Conservation (phyloP, 768 basidiomycete species). For the Pisolithus microcarpus region DNA sequence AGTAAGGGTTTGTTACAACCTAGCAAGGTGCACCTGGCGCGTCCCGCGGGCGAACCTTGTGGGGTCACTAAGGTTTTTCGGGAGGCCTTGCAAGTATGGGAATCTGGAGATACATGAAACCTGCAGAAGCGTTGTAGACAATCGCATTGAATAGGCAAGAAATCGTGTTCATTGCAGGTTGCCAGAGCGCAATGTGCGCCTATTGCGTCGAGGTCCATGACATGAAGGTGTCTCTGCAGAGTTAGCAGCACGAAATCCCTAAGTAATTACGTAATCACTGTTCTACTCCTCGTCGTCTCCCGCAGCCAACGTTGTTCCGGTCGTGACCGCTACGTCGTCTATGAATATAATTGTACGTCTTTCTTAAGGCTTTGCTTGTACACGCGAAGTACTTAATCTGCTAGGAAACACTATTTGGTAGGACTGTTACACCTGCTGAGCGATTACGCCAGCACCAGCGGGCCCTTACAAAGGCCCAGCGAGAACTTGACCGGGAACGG, state of each 20-base stretch:
- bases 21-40: conserved; percentile 42
- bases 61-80: conserved; percentile 1
- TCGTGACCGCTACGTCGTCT: conserved; percentile 2
- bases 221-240: too few species aligned
- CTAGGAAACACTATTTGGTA: conserved; percentile 93
- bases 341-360: conserved; percentile 72
- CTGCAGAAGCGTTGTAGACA: conserved; percentile 59
- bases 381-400: conserved; percentile 9
- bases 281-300: too few species aligned
- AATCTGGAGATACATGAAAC: conserved; percentile 50
- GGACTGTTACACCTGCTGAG: conserved; percentile 92
- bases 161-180: conserved; percentile 59
- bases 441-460: conserved; percentile 95
- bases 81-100: conserved; percentile 46
- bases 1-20: conserved; percentile 54
- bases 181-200: conserved; percentile 60
- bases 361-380: background rate
- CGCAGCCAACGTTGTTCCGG: too few species aligned
- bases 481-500: conserved; percentile 95
- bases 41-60: conserved; percentile 16
- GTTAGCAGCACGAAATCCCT: too few species aligned
- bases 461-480: conserved; percentile 91
- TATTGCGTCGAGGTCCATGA: conserved; percentile 42
- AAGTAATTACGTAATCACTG: too few species aligned
- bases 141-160: conserved; percentile 66